Evolutionary conservation across 2,329 filamentous ascomycete genomes (phyloP).

Genomic region (Curvularia eragrostidis): DNA sequence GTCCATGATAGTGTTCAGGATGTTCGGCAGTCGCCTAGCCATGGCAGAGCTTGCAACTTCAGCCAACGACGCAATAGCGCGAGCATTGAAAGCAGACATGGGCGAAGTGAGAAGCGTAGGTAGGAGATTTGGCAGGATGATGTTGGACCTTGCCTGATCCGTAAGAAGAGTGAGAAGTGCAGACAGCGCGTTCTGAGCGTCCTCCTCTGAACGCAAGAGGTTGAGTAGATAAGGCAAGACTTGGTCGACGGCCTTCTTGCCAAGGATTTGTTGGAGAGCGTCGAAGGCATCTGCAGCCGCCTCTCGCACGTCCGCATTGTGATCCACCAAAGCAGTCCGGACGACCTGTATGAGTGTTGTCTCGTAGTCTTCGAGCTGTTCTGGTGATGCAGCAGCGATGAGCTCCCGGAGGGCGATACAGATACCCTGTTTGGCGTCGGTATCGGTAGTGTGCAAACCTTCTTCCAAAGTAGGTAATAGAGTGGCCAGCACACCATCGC

Average conservation of each 20-base stretch:
- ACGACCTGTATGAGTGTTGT: conserved; percentile 95
- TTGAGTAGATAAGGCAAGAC: conserved; percentile 91
- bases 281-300: conserved; percentile 97
- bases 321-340: conserved; percentile 88
- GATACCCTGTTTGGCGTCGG: conserved; percentile 94
- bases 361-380: conserved; percentile 91
- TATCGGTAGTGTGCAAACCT: conserved; percentile 86
- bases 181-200: conserved; percentile 90
- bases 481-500: conserved; percentile 87
- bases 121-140: conserved; percentile 94
- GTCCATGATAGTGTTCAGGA: conserved; percentile 93
- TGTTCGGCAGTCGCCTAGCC: conserved; percentile 86
- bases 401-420: conserved; percentile 95
- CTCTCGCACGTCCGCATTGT: conserved; percentile 87
- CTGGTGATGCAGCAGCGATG: conserved; percentile 84
- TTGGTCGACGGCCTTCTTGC: conserved; percentile 93
- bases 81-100: conserved; percentile 93
- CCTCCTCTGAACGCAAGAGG: conserved; percentile 82
- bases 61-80: conserved; percentile 88
- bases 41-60: conserved; percentile 90
- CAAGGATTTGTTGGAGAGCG: conserved; percentile 88
- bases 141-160: conserved; percentile 90
- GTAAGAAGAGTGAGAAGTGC: conserved; percentile 93
- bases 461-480: conserved; percentile 91
- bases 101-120: conserved; percentile 89